Percentiles rank a stretch among this genome's conserved stretches.
These are phyloP conservation scores for Lavandula angustifolia DNA, from an alignment of 257 asterid species.

Conservation along the genomic window DNA sequence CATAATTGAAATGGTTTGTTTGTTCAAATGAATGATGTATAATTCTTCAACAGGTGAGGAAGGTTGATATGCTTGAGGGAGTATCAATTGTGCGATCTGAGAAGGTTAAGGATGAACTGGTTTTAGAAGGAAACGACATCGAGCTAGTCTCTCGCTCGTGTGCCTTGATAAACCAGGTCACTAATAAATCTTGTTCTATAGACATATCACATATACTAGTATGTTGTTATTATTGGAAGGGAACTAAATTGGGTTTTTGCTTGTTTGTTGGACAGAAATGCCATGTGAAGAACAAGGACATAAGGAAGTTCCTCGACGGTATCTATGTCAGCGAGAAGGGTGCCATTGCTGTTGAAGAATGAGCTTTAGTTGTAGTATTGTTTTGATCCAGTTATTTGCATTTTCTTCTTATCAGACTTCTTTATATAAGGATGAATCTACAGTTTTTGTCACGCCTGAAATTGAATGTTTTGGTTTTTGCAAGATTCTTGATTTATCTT, in stretches of 20 bases:
- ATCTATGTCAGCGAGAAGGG: constrained; percentile 86
- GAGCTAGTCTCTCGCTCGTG: constrained; percentile 81
- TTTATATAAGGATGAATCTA: constrained; percentile 25
- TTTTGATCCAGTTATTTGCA: constrained; percentile 22
- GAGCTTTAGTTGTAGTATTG: constrained; percentile 25
- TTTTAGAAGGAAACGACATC: constrained; percentile 78
- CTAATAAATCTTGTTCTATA: constrained; percentile 7
- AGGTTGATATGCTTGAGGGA: constrained; percentile 87
- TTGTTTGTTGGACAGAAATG: constrained; percentile 54
- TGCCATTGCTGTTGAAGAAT: constrained; percentile 58
- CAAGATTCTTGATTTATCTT: too few relatives aligned
- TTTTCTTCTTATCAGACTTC: constrained; percentile 22
- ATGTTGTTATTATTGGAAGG: too few relatives aligned
- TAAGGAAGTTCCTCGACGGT: constrained; percentile 82
- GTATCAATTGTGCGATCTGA: constrained; percentile 71
- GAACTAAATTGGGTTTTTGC: too few relatives aligned
- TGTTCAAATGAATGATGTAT: too few relatives aligned
- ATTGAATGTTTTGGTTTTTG: not conserved
- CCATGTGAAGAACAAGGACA: constrained; percentile 87
- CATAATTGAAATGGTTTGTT: too few relatives aligned
- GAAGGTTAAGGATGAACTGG: constrained; percentile 80
- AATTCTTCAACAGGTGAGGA: constrained; percentile 58
- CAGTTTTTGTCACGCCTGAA: constrained; percentile 31
- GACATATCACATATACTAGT: too few relatives aligned
- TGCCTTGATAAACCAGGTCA: constrained; percentile 73